These are phyloP conservation scores for Marasmius oreades DNA, from an alignment of 1,284 basidiomycete species.

Conservation along the genomic window DNA sequence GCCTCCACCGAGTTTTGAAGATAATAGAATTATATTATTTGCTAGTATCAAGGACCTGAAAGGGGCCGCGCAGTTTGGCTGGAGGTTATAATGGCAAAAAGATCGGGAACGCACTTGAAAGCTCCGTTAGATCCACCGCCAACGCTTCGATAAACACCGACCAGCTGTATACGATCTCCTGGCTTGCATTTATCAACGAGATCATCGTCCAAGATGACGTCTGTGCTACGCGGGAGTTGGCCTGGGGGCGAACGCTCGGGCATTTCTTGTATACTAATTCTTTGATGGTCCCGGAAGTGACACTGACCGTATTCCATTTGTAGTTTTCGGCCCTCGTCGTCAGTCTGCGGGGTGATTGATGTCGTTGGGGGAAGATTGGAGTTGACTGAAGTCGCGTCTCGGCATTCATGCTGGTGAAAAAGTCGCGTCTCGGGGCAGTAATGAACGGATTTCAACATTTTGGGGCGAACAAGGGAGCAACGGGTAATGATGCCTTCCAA, in stretches of 20 bases:
- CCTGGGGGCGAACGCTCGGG: slow-evolving; percentile 97
- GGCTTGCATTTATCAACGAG: slow-evolving; percentile 97
- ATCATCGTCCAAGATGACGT: slow-evolving; percentile 96
- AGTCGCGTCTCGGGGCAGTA: slow-evolving; percentile 85
- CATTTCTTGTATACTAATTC: slow-evolving; percentile 99
- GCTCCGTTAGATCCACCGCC: slow-evolving; percentile 86
- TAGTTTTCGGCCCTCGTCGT: slow-evolving; percentile 85
- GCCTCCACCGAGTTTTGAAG: slow-evolving; percentile 94
- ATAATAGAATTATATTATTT: slow-evolving; percentile 96
- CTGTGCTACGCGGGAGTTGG: slow-evolving; percentile 92
- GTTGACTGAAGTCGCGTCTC: slow-evolving; percentile 86
- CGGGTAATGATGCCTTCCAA: slow-evolving; percentile 98
- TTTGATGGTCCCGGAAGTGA: slow-evolving; percentile 94
- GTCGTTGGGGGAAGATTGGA: slow-evolving; percentile 87
- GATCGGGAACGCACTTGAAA: slow-evolving; percentile 74
- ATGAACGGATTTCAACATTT: slow-evolving; percentile 96
- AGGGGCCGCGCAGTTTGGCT: slow-evolving; percentile 14
- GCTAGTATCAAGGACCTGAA: slow-evolving; percentile 88
- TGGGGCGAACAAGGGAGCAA: slow-evolving; percentile 97
- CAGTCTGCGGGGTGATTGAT: slow-evolving; percentile 88
- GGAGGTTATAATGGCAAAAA: slow-evolving; percentile 11
- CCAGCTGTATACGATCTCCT: slow-evolving; percentile 95
- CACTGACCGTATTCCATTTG: slow-evolving; percentile 94
- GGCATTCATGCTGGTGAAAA: slow-evolving; percentile 90
- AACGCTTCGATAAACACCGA: slow-evolving; percentile 92